phyloP scores from a whole-genome alignment of 2,329 filamentous ascomycete genomes.

The Pestalotiopsis sp. region DNA sequence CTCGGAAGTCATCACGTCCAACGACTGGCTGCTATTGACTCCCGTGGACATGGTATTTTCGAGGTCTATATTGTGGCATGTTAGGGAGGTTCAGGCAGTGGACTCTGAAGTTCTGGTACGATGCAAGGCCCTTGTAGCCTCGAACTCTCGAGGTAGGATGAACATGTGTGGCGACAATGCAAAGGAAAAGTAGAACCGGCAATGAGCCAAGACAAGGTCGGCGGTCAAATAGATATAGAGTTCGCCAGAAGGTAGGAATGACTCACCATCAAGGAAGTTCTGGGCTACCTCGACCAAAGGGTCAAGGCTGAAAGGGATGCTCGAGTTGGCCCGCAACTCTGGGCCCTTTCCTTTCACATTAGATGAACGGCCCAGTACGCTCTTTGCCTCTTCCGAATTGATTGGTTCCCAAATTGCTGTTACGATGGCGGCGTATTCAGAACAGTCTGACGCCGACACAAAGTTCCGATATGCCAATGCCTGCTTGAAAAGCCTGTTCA shows the following conservation, averaged over 20 bases:
- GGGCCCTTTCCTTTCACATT: conserved; percentile 47
- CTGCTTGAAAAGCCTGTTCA: conserved; percentile 47
- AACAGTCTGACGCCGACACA: conserved; percentile 39
- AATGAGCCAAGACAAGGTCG: background rate
- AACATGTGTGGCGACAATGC: background rate
- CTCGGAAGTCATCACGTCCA: conserved; percentile 41
- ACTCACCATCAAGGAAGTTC: conserved; percentile 55
- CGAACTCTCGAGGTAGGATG: background rate
- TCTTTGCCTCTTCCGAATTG: conserved; percentile 21
- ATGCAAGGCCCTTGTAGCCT: background rate
- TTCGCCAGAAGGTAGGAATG: background rate
- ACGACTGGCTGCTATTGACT: conserved; percentile 22
- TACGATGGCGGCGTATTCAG: conserved; percentile 46
- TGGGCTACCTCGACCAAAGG: conserved; percentile 43
- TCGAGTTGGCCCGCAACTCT: conserved; percentile 21
- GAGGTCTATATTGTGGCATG: conserved; percentile 39
- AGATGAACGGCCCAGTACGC: conserved; percentile 21
- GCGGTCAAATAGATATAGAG: background rate
- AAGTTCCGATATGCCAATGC: conserved; percentile 45
- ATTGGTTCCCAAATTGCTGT: conserved; percentile 51
- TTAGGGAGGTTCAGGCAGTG: background rate
- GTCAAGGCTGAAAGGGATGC: conserved; percentile 30
- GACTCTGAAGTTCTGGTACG: background rate
- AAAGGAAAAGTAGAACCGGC: background rate
- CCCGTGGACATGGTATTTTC: conserved; percentile 45